phyloP scores from a whole-genome alignment of 2,329 filamentous ascomycete genomes.

The Pyrenophora teres region DNA sequence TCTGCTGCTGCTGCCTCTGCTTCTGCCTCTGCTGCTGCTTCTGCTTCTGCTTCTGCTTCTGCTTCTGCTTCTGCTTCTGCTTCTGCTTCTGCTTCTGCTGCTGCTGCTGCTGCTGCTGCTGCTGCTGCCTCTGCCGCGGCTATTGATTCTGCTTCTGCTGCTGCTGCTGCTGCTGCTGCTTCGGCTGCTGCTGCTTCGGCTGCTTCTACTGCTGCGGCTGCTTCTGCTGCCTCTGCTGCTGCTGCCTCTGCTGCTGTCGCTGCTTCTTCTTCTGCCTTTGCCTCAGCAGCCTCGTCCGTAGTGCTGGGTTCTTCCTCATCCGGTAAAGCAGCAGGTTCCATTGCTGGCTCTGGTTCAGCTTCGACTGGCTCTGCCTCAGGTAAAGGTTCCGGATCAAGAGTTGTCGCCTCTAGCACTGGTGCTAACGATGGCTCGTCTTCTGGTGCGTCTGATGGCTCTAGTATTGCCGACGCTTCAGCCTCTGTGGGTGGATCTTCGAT shows the following conservation, averaged over 20 bases:
- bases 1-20: not conserved
- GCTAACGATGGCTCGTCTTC: constrained; percentile 5
- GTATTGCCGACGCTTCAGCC: not conserved
- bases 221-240: not conserved
- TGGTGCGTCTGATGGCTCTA: constrained; percentile 9
- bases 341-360: constrained; percentile 1
- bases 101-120: not conserved
- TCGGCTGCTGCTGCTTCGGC: constrained; percentile 2
- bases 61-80: too few species aligned
- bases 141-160: not conserved
- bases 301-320: not conserved
- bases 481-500: not conserved
- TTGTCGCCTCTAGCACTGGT: not conserved
- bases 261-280: not conserved
- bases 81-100: not conserved
- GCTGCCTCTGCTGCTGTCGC: not conserved
- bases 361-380: not conserved
- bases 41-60: not conserved
- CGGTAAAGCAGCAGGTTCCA: not conserved
- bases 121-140: not conserved
- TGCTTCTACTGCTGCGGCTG: not conserved
- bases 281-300: constrained; percentile 1
- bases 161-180: not conserved
- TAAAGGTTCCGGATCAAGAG: not conserved
- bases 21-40: not conserved